Evolutionary conservation across 371 early-diverging fungal species (phyloP).

Genomic region (Mucor irregularis): DNA sequence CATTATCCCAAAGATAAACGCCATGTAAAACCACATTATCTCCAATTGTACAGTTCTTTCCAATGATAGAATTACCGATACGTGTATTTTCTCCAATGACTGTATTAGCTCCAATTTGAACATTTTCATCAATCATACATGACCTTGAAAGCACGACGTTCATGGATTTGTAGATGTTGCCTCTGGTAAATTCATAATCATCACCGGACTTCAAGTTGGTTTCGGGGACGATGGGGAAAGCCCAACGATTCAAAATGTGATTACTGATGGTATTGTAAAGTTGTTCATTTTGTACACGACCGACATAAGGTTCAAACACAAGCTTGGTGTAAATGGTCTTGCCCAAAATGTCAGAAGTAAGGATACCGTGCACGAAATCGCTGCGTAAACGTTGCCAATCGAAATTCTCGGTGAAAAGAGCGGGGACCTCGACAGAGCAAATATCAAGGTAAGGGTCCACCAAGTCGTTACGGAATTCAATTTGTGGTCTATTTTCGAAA

Average conservation of each 20-base stretch:
- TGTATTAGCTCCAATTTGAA: constrained; percentile 79
- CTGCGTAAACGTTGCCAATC: constrained; percentile 91
- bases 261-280: constrained; percentile 86
- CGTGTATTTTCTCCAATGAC: constrained; percentile 75
- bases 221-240: constrained; percentile 93
- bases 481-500: constrained; percentile 67
- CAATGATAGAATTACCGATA: constrained; percentile 80
- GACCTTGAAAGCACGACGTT: constrained; percentile 78
- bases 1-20: constrained; percentile 85
- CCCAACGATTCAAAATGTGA: constrained; percentile 90
- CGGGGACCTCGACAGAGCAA: constrained; percentile 92
- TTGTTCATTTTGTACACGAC: constrained; percentile 78
- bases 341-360: constrained; percentile 87
- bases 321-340: constrained; percentile 88
- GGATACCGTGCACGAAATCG: constrained; percentile 91
- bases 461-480: constrained; percentile 84
- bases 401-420: constrained; percentile 95
- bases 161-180: constrained; percentile 83
- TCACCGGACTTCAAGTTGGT: constrained; percentile 70
- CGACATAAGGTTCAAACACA: constrained; percentile 79
- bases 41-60: constrained; percentile 78
- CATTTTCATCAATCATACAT: constrained; percentile 77
- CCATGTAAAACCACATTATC: constrained; percentile 75
- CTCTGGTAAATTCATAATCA: constrained; percentile 72
- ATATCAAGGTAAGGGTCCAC: constrained; percentile 94